Evolutionary conservation across 2,329 filamentous ascomycete species (phyloP).

Genomic region (Periconia macrospinosa): DNA sequence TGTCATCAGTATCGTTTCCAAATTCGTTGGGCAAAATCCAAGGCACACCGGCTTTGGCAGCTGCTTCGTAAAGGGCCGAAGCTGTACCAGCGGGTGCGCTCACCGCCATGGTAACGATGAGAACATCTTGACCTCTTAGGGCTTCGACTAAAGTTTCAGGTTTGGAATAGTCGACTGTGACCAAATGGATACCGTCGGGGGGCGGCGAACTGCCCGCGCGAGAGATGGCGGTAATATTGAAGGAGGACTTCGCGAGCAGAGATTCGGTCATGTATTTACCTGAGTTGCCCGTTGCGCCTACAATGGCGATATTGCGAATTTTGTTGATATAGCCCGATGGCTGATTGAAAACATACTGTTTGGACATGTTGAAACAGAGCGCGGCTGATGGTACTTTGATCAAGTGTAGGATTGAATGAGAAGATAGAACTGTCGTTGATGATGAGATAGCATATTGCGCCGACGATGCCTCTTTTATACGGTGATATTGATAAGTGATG

Average conservation of each 20-base stretch:
- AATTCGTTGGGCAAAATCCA: slow-evolving; percentile 47
- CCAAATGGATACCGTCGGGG: slow-evolving; percentile 43
- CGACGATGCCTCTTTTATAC: too few species aligned
- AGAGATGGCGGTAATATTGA: slow-evolving; percentile 45
- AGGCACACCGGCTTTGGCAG: slow-evolving; percentile 40
- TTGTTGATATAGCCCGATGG: slow-evolving; percentile 6
- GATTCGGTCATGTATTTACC: slow-evolving; percentile 38
- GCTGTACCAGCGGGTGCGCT: slow-evolving; percentile 30
- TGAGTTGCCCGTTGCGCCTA: slow-evolving; percentile 37
- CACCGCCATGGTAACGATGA: slow-evolving; percentile 45
- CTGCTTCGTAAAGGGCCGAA: slow-evolving; percentile 35
- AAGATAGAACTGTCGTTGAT: too few species aligned
- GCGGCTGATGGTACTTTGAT: not conserved
- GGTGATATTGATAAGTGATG: too few species aligned
- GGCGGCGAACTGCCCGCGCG: slow-evolving; percentile 47
- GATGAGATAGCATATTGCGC: too few species aligned
- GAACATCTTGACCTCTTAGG: slow-evolving; percentile 41
- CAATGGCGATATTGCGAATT: slow-evolving; percentile 39
- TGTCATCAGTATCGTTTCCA: slow-evolving; percentile 26
- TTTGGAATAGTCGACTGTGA: slow-evolving; percentile 45
- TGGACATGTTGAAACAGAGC: not conserved
- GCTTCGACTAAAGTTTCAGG: slow-evolving; percentile 31
- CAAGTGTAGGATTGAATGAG: not conserved
- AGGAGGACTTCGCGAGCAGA: slow-evolving; percentile 30
- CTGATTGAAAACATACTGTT: not conserved